These are phyloP conservation scores for Euphorbia celastroides DNA, from an alignment of 441 rosid genomes.

Conservation along the genomic window DNA sequence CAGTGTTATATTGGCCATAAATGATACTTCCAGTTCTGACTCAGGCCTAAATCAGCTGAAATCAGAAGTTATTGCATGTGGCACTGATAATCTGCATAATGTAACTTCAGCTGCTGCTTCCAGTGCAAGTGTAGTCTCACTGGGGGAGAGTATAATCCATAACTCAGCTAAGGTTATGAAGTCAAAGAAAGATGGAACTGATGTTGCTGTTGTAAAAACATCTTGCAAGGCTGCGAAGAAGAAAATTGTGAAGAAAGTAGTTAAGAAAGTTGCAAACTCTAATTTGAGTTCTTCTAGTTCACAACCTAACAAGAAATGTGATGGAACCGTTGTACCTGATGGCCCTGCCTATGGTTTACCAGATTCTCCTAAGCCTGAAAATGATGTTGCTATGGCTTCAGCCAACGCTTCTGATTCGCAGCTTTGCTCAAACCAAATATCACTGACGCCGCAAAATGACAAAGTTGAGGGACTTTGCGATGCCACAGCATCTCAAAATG, in stretches of 20 bases:
- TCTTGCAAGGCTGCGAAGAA: slow-evolving; percentile 49
- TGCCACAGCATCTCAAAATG: slow-evolving; percentile 19
- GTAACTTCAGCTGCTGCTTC: slow-evolving; percentile 25
- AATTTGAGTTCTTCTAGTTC: slow-evolving; percentile 21
- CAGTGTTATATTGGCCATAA: slow-evolving; percentile 19
- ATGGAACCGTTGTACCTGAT: slow-evolving; percentile 22
- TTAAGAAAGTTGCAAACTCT: slow-evolving; percentile 32
- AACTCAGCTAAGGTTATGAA: slow-evolving; percentile 20
- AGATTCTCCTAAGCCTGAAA: slow-evolving; percentile 28
- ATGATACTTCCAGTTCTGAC: slow-evolving; percentile 26
- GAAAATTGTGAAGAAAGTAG: slow-evolving; percentile 41
- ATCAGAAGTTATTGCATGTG: slow-evolving; percentile 28
- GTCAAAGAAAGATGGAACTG: slow-evolving; percentile 32
- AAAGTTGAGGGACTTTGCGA: slow-evolving; percentile 20
- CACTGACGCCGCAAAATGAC: slow-evolving; percentile 14
- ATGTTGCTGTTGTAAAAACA: slow-evolving; percentile 29
- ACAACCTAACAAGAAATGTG: slow-evolving; percentile 20
- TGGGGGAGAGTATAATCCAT: slow-evolving; percentile 24
- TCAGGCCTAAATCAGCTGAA: slow-evolving; percentile 31
- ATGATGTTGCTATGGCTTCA: slow-evolving; percentile 22
- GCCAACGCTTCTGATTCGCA: slow-evolving; percentile 22
- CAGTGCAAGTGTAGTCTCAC: slow-evolving; percentile 21
- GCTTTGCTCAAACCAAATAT: slow-evolving; percentile 23
- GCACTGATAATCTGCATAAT: slow-evolving; percentile 18
- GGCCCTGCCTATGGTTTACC: slow-evolving; percentile 12